phyloP scores from a whole-genome alignment of 768 basidiomycete species.

The Guyanaporus albipodus region DNA sequence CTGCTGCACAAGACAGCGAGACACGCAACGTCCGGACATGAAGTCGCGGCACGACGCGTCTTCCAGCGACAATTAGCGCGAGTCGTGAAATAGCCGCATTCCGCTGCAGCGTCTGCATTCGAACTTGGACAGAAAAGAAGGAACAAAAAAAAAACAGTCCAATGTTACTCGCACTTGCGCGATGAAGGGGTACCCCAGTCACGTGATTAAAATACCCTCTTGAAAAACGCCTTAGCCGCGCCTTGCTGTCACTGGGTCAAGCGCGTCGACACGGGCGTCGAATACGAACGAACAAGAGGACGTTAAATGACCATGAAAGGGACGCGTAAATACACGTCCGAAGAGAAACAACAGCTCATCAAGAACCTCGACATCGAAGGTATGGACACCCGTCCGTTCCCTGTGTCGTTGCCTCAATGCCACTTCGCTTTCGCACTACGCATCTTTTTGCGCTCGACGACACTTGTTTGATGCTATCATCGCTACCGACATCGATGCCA shows the following conservation, averaged over 20 bases:
- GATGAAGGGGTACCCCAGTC: not conserved
- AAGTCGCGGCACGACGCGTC: conserved; percentile 17
- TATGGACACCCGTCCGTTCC: conserved; percentile 24
- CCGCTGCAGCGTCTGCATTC: conserved; percentile 6
- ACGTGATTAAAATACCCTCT: conserved; percentile 6
- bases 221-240: not conserved
- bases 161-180: no score
- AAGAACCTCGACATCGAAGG: conserved; percentile 81
- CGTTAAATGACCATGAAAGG: conserved; percentile 18
- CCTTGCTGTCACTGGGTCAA: not conserved
- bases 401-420: no score
- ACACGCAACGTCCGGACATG: conserved; percentile 10
- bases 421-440: no score
- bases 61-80: conserved; percentile 12
- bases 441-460: not conserved
- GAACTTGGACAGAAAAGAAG: no score
- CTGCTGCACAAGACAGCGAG: not conserved
- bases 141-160: no score
- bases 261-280: not conserved
- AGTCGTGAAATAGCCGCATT: conserved; percentile 7
- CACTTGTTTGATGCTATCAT: not conserved
- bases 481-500: not conserved
- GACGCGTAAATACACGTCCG: conserved; percentile 45
- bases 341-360: conserved; percentile 73
- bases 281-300: not conserved